These are phyloP conservation scores for Thoreauomyces humboldtii DNA, from an alignment of 192 early-diverging fungal species.

Conservation along the genomic window DNA sequence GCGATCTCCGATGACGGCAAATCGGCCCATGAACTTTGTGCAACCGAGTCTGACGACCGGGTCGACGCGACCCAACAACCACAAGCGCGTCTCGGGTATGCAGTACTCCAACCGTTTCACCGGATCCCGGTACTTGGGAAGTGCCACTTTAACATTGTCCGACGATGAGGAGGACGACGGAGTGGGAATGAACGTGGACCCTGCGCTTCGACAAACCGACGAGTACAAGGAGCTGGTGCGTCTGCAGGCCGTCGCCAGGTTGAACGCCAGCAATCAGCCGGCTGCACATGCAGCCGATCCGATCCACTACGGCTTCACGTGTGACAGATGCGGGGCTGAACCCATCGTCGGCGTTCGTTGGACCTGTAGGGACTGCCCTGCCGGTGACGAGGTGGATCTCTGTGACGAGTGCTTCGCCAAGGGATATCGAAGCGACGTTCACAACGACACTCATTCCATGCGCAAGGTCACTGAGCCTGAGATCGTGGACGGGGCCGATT, in stretches of 20 bases:
- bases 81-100: constrained; percentile 17
- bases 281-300: constrained; percentile 22
- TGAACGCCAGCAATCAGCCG: constrained; percentile 1
- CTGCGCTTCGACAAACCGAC: constrained; percentile 6
- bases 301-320: constrained; percentile 24
- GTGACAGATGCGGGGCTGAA: constrained; percentile 22
- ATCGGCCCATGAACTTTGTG: too few relatives aligned
- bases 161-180: constrained; percentile 13
- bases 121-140: constrained; percentile 2
- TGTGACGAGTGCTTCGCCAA: constrained; percentile 19
- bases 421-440: constrained; percentile 11
- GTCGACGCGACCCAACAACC: too few relatives aligned
- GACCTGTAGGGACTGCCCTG: constrained; percentile 25
- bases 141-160: constrained; percentile 6
- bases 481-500: not conserved
- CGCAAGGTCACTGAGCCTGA: constrained; percentile 12
- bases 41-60: too few relatives aligned
- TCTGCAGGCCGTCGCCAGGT: constrained; percentile 13
- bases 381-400: constrained; percentile 21
- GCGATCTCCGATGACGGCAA: too few relatives aligned
- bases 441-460: constrained; percentile 7
- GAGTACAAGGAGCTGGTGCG: constrained; percentile 32
- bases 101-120: constrained; percentile 21
- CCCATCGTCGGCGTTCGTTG: constrained; percentile 30
- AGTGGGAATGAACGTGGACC: constrained; percentile 2